These are phyloP conservation scores for Mrakia gelida DNA, from an alignment of 768 basidiomycete species.

Conservation along the genomic window DNA sequence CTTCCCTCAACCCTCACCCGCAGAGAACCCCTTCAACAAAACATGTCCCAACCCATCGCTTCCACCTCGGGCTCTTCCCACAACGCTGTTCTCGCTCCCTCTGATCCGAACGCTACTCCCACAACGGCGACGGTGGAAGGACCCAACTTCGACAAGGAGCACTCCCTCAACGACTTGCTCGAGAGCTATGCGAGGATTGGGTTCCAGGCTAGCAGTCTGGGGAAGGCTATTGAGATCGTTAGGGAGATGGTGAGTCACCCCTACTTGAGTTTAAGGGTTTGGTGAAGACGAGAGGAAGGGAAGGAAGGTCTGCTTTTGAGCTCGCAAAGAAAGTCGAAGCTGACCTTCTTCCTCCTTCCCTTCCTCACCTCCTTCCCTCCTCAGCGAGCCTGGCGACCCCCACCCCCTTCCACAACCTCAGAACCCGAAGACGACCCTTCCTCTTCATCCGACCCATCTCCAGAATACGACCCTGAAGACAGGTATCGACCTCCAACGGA, in stretches of 20 bases:
- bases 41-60: background rate
- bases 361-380: slow-evolving; percentile 1
- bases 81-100: slow-evolving; percentile 26
- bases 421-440: slow-evolving; percentile 44
- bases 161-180: slow-evolving; percentile 66
- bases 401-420: slow-evolving; percentile 59
- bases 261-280: background rate
- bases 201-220: slow-evolving; percentile 93
- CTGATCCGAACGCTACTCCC: slow-evolving; percentile 20
- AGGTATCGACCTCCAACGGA: slow-evolving; percentile 49
- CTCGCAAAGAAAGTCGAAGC: background rate
- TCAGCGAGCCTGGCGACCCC: slow-evolving; percentile 72
- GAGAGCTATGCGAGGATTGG: slow-evolving; percentile 82
- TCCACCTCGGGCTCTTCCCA: slow-evolving; percentile 2
- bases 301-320: background rate
- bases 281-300: background rate
- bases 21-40: no score
- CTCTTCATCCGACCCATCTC: background rate
- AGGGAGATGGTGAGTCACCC: slow-evolving; percentile 81
- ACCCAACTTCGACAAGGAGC: slow-evolving; percentile 71
- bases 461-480: slow-evolving; percentile 10
- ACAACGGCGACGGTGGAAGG: slow-evolving; percentile 57
- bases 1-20: no score
- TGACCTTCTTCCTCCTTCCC: background rate
- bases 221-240: slow-evolving; percentile 80